These are phyloP conservation scores for Xylariaceae sp. DNA, from an alignment of 2,329 filamentous ascomycete species.

Conservation along the genomic window DNA sequence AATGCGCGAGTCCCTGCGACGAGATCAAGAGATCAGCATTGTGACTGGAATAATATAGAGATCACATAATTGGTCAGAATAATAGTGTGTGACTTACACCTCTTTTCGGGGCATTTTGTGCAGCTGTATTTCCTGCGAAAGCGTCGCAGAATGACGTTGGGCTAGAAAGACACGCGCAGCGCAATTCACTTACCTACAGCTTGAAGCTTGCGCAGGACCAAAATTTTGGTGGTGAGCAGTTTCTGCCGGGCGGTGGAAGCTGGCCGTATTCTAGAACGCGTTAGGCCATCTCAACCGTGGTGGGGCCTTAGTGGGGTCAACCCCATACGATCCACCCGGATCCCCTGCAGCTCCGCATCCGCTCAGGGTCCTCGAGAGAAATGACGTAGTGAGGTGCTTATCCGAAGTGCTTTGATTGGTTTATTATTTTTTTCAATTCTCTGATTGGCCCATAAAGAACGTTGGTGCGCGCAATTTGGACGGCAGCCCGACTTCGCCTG, in stretches of 20 bases:
- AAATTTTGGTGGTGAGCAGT: constrained; percentile 28
- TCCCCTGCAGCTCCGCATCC: too few relatives aligned
- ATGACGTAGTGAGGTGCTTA: too few relatives aligned
- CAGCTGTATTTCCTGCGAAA: not conserved
- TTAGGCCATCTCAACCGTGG: not conserved
- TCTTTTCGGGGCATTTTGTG: constrained; percentile 29
- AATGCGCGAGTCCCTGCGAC: constrained; percentile 74
- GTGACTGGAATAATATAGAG: not conserved
- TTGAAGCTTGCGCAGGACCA: constrained; percentile 13
- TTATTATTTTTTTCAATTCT: too few relatives aligned
- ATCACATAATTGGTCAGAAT: not conserved
- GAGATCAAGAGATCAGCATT: constrained; percentile 5
- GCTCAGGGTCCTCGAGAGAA: too few relatives aligned
- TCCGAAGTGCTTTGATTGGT: too few relatives aligned
- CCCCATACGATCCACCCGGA: too few relatives aligned
- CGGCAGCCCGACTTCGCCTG: too few relatives aligned
- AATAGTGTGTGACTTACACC: constrained; percentile 22
- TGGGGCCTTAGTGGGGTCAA: too few relatives aligned
- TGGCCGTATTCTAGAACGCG: constrained; percentile 4
- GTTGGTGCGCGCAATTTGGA: too few relatives aligned
- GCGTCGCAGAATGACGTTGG: constrained; percentile 4
- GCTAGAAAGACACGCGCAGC: not conserved
- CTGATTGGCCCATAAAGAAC: too few relatives aligned
- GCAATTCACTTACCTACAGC: not conserved
- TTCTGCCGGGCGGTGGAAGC: constrained; percentile 28